Evolutionary conservation across 225 moss, liverwort and hornwort genomes (phyloP), one percentile per base, ranked within the genome.

Genomic region (Marchantia paleacea): DNA sequence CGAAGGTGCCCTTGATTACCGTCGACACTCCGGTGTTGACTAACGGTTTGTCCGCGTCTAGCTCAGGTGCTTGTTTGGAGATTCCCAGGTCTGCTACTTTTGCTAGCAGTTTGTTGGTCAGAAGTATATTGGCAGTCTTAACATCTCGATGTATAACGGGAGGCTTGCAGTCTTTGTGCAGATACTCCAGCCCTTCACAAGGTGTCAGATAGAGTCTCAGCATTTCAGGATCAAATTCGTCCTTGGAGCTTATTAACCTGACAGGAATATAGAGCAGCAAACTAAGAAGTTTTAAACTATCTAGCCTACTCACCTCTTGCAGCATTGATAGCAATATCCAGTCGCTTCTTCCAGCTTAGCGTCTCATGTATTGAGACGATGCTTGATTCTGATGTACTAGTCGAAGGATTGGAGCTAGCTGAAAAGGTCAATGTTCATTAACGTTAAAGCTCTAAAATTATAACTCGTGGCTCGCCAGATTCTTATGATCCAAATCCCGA

Each of bases 1-100:
- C 80, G 6, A 76, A 61, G 12, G 80, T 83, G 26, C 86, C 80
- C 54, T 80, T 81, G 10, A 81, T 48, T 7, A 71, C 63, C 63
- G 80, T 81, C 12, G 62, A 58, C 24, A 81, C 58, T 76, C 80
- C n/a, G 15, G 18, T 12, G 8, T 10, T 39, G 20, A 3, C 7
- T 12, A 30, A 7, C 10, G 20, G 3, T 14, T 47, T n/a, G 1
- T 52, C 49, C 51, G 16, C 1, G 7, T 52, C 50, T 6, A 16
- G 72, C 20, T 73, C 72, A 3, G 49, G 52, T 47, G 49, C 51
- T 19, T 50, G 51, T 19, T 73, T 80, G 6, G 80, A 80, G 53
- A 80, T 71, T 61, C 80, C 71, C 11, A 72, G 47, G 71, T 72
- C 71, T 16, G 71, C 71, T 15, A 72, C 71, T 4, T 72, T 72